Evolutionary conservation across 2,329 filamentous ascomycete species (phyloP).

Genomic region (Keithomyces neogunnii): DNA sequence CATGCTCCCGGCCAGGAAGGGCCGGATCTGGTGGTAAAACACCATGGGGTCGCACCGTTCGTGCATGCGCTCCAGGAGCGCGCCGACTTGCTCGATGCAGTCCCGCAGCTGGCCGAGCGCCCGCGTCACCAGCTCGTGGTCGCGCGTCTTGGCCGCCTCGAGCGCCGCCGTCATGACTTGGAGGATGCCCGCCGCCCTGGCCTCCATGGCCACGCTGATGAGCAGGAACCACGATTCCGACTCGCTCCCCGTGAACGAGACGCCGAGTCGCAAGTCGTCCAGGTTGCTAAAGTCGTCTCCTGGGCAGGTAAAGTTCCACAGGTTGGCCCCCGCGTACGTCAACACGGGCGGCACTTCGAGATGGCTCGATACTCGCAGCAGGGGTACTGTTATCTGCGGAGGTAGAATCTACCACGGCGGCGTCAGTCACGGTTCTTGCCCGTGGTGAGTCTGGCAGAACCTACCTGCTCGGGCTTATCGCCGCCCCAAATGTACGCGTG

Average conservation of each 20-base stretch:
- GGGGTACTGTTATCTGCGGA: conserved; percentile 66
- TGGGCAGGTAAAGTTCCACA: conserved; percentile 77
- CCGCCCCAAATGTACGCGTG: conserved; percentile 91
- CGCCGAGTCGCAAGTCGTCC: conserved; percentile 60
- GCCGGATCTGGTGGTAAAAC: conserved; percentile 84
- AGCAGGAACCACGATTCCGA: conserved; percentile 96
- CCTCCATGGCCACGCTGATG: conserved; percentile 84
- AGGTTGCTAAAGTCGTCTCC: conserved; percentile 50
- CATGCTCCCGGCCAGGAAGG: conserved; percentile 83
- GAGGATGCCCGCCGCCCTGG: conserved; percentile 65
- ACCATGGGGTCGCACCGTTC: conserved; percentile 79
- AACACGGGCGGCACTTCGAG: conserved; percentile 79
- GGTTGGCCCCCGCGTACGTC: conserved; percentile 78
- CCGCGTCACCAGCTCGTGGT: conserved; percentile 51
- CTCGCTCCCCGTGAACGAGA: conserved; percentile 79
- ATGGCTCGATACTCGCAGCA: conserved; percentile 61
- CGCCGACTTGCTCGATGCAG: conserved; percentile 59
- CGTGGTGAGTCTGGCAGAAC: conserved; percentile 5
- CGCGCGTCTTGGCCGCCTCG: conserved; percentile 51
- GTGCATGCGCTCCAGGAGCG: conserved; percentile 73
- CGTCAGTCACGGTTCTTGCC: too few species aligned
- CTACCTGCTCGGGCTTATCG: conserved; percentile 61
- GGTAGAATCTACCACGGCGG: conserved; percentile 50
- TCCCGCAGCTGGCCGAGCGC: conserved; percentile 58
- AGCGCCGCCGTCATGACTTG: conserved; percentile 73